Evolutionary conservation across 129 eudicot genomes (phyloP), one percentile per base, ranked within the genome.

Genomic region (Glebionis coronaria): DNA sequence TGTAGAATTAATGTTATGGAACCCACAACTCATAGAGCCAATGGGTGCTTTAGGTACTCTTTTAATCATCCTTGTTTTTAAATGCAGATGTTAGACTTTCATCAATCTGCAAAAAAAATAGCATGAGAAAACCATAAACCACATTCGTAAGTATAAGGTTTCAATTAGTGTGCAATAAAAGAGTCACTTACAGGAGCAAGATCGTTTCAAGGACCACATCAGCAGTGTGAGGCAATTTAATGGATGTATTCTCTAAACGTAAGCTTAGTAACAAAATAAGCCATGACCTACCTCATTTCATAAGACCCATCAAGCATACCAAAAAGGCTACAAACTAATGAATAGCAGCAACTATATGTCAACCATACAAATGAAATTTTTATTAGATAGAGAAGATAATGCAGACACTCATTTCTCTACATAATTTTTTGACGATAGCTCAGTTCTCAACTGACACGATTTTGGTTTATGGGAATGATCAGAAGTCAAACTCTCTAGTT

Each of bases 401-500:
- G n/a, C n/a, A 70, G 71, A 70, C 60, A 52, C 21, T 28, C 73
- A 58, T n/a, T 68, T 64, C 65, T 68, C 76, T 62, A 31, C 72
- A 57, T 53, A 13, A 50, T 67, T 66, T 47, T 68, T 23, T n/a
- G 40, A 49, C 65, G 60, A 54, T 72, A 50, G 52, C 81, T 70
- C 69, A 14, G 64, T 56, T 45, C 67, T 56, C 59, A 61, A 58
- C 54, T 59, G 20, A 44, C 76, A 44, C 42, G 44, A 18, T 25
- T 29, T 73, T 68, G 7, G 65, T 55, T 55, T 64, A 64, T 61
- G 49, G 63, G 61, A 69, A 61, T 62, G 52, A 80, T 93, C 81
- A 93, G 87, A 93, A 93, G 45, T 93, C 96, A 13, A 93, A 93
- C 69, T 93, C 97, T 61, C 98, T 97, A 0, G 82, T 86, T 40